These are phyloP conservation scores for Fraxinus paxiana DNA, from an alignment of 305 asterid genomes.

Conservation along the genomic window DNA sequence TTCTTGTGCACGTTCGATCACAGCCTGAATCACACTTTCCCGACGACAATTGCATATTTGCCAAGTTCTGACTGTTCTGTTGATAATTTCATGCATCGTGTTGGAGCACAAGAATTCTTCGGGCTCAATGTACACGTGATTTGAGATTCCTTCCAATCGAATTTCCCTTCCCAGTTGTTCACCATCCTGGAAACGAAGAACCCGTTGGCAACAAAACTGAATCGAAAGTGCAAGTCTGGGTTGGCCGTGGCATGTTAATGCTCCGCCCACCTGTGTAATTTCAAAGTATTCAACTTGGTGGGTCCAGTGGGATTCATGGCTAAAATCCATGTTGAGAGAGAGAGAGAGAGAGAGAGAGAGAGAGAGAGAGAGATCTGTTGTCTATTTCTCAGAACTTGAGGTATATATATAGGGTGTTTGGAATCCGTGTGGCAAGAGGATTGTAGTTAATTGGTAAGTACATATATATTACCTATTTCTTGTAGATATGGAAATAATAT, in stretches of 20 bases:
- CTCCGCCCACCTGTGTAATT: neutral
- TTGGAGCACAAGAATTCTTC: neutral
- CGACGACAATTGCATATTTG: neutral
- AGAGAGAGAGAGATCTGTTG: neutral
- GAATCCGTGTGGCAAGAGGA: neutral
- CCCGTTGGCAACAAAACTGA: neutral
- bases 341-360: neutral
- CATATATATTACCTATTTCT: neutral
- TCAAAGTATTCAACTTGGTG: neutral
- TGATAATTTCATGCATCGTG: neutral
- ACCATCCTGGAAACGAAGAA: neutral
- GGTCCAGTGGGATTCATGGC: neutral
- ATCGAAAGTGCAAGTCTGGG: neutral
- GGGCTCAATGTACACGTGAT: neutral
- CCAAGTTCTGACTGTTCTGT: neutral
- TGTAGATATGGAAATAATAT: neutral
- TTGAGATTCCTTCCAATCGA: neutral
- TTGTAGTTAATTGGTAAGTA: neutral
- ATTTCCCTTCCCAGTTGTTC: neutral
- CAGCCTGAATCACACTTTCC: neutral
- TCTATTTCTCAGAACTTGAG: neutral
- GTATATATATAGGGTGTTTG: neutral
- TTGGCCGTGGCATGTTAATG: neutral
- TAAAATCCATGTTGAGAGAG: neutral
- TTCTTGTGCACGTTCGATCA: neutral